Base-by-base conservation (phyloP, 1,139 yeast genomes). In the Hansenula sp. region DNA sequence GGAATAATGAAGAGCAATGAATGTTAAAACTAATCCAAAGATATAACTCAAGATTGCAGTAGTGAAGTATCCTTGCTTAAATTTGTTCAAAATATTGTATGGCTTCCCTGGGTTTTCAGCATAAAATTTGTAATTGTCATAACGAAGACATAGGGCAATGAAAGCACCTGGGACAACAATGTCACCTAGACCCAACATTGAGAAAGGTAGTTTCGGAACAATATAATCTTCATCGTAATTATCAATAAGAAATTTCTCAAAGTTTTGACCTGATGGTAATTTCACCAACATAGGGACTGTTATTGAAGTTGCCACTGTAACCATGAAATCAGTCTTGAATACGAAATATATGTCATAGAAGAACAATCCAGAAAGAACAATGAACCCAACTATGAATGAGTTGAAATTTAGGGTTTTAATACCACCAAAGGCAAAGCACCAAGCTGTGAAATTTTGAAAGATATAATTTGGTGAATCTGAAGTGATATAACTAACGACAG, bases 321-420 rank as follows among this genome's bases (percentile, higher is more conserved):
- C 66, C 90, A 84, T 83, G 12, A 81, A 68, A 40, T 76, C 71
- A 0, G 86, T 74, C 4, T 75, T 77, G 60, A 81, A 84, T 1
- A 83, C 90, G 63, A 84, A 84, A 56, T 72, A 80, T 35, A 81
- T 71, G 57, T 84, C 90, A 60, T 83, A 84, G 33, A 76, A 48
- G 54, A 83, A 81, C 38, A 83, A 68, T 1, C 76, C 76, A 2
- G 57, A 45, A 24, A 84, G 62, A 38, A 81, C 57, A 13, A 76
- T 52, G 18, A 66, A 55, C 1, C 77, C 81, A 3, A 73, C 63
- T 43, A 65, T 68, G 57, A 81, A 75, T 17, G 65, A 67, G 10
- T 71, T 63, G 15, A 74, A 41, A 39, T 59, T 61, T 12, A 63
- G 46, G 27, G 56, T 52, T 34, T 60, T 54, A 34, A 74, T 63